These are phyloP conservation scores for Suillus plorans DNA, from an alignment of 768 basidiomycete species.

Conservation along the genomic window DNA sequence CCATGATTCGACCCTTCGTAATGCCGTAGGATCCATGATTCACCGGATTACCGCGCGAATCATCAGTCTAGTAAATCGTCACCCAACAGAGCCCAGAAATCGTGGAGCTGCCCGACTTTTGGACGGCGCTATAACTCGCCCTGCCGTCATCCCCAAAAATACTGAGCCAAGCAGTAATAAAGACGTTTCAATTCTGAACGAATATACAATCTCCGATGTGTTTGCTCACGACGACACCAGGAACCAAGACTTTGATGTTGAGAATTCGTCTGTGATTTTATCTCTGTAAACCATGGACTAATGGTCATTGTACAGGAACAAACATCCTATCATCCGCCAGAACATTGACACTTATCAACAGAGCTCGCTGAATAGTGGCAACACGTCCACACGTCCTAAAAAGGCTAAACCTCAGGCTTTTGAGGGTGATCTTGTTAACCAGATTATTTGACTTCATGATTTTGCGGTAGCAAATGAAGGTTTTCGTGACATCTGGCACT, in stretches of 20 bases:
- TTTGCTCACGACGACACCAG: not conserved
- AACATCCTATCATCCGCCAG: not conserved
- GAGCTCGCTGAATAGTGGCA: not conserved
- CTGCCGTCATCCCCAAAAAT: not conserved
- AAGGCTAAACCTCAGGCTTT: not conserved
- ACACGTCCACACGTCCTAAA: not conserved
- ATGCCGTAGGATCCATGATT: not conserved
- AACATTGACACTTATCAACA: not conserved
- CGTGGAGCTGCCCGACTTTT: not conserved
- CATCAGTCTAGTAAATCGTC: not conserved
- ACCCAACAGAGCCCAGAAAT: not conserved
- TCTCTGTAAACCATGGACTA: not conserved
- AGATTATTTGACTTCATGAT: not conserved
- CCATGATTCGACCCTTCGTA: not conserved
- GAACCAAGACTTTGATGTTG: not conserved
- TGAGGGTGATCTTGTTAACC: not conserved
- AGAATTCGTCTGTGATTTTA: not conserved
- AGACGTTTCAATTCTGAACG: not conserved
- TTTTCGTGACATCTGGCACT: not conserved
- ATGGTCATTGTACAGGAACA: not conserved
- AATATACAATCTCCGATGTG: not conserved
- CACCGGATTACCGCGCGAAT: not conserved
- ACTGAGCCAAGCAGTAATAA: not conserved
- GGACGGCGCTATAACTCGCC: no score
- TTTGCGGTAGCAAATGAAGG: not conserved